Base-by-base conservation (phyloP, 805 yeast species). In the Clavispora asparagi region DNA sequence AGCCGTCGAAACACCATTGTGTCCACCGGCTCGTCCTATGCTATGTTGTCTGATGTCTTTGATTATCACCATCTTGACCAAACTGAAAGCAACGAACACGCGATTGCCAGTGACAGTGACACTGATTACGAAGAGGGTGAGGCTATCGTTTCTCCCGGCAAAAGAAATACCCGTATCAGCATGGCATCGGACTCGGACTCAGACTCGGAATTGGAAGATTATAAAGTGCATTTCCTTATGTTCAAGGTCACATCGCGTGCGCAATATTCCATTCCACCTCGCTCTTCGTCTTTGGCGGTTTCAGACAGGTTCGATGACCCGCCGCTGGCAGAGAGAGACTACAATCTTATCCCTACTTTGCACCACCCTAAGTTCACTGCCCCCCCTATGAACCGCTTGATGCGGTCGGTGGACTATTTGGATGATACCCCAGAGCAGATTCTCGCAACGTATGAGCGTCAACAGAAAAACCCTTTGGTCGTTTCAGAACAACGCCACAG, bases 211-310 rank as follows among this genome's bases (percentile, higher is more conserved):
- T 43, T 50, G 41, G 52, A 50, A 42, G 56, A 52, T 19, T 53
- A 52, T 35, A 43, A 42, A 27, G 51, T 54, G 19, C 57, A 54
- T 36, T 49, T 54, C 39, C 49, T 52, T 44, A 54, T 51, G 6
- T 52, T 54, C 31, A 52, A 52, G 23, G 55, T 43, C 37, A 54
- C 48, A 27, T 46, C 57, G 2, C 49, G 47, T 13, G 52, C 55
- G 4, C 54, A 50, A 29, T 52, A 39, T 26, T 50, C 53, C 14
- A 28, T 40, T 35, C 55, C 55, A 1, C 55, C 55, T 4, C 42
- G 40, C 11, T 29, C 39, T 6, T 33, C 31, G 10, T n/a, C 39
- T n/a, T 40, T 44, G 9, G 28, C 41, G 32, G 39, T 42, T 13
- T 44, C 46, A 6, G 57, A 50, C 46, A 41, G 43, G 30, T 54